phyloP scores from a whole-genome alignment of 1,284 basidiomycete species.

The Lentinus polychrous region DNA sequence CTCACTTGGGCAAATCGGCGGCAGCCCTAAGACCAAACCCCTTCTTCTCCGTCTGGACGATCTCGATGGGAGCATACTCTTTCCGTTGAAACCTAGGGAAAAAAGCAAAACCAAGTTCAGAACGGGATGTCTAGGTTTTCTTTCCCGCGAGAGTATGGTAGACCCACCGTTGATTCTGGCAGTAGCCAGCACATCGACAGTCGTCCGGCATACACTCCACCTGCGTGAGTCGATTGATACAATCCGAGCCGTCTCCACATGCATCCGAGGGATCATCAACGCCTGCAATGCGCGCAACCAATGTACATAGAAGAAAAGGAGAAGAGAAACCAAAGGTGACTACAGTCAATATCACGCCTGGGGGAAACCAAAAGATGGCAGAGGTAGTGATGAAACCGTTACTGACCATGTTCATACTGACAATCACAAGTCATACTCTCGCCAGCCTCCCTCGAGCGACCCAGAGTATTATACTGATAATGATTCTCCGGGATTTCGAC shows the following conservation, averaged over 20 bases:
- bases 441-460: slow-evolving; percentile 79
- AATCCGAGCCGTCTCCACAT: slow-evolving; percentile 88
- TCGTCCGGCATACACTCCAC: slow-evolving; percentile 90
- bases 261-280: slow-evolving; percentile 56
- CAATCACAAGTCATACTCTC: slow-evolving; percentile 96
- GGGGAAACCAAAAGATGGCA: slow-evolving; percentile 12
- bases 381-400: too few species aligned
- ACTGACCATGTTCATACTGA: slow-evolving; percentile 75
- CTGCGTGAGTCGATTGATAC: slow-evolving; percentile 96
- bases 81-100: slow-evolving; percentile 77
- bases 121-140: too few species aligned
- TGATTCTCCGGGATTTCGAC: slow-evolving; percentile 70
- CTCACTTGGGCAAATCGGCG: slow-evolving; percentile 67
- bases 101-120: neutral
- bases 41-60: slow-evolving; percentile 93
- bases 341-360: too few species aligned
- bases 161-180: slow-evolving; percentile 88
- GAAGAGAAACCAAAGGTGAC: slow-evolving; percentile 2
- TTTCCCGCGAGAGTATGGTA: too few species aligned
- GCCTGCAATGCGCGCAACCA: slow-evolving; percentile 31
- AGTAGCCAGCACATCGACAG: slow-evolving; percentile 78
- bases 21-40: slow-evolving; percentile 88
- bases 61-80: slow-evolving; percentile 84
- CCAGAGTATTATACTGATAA: slow-evolving; percentile 86
- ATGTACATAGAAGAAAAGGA: slow-evolving; percentile 9